Percentiles rank a stretch among this genome's conserved stretches.
These are phyloP conservation scores for Fusarium gaditjirri DNA, from an alignment of 2,329 filamentous ascomycete genomes.

Conservation along the genomic window DNA sequence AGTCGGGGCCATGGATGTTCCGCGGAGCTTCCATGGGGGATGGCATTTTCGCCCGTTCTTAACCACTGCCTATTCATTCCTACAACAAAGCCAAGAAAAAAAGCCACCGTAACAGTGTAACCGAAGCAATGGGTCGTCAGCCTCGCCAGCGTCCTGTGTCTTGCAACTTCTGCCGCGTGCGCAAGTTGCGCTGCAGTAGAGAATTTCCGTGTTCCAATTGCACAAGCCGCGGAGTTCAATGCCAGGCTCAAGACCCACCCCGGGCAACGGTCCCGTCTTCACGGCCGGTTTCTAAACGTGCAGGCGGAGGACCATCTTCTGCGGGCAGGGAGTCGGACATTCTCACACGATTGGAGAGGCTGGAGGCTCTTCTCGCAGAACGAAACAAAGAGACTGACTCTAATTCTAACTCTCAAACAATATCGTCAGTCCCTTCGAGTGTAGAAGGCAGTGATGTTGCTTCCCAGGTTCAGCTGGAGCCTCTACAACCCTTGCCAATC, in stretches of 20 bases:
- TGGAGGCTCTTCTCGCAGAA: conserved; percentile 42
- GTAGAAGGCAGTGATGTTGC: conserved; percentile 1
- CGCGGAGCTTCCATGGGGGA: conserved; percentile 40
- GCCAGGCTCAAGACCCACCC: conserved; percentile 43
- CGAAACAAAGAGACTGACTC: conserved; percentile 29
- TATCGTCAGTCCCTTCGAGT: conserved; percentile 10
- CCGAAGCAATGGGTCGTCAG: conserved; percentile 46
- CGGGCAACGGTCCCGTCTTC: conserved; percentile 23
- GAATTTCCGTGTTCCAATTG: conserved; percentile 52
- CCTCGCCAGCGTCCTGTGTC: conserved; percentile 50
- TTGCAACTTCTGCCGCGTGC: conserved; percentile 49
- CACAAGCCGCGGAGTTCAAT: conserved; percentile 49
- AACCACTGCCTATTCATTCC: conserved; percentile 8
- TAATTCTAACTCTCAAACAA: neutral
- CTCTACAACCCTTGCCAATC: conserved; percentile 39
- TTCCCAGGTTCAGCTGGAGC: conserved; percentile 2
- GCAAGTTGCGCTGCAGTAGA: conserved; percentile 52
- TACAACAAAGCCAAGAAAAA: conserved; percentile 4
- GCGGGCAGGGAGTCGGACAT: conserved; percentile 31
- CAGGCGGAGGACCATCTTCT: neutral
- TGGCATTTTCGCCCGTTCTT: conserved; percentile 15
- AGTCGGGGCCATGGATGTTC: conserved; percentile 32
- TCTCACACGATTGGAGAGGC: conserved; percentile 39
- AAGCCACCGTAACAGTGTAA: neutral
- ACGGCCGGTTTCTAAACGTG: conserved; percentile 20